Conservation (phyloP, 2,329 filamentous ascomycete genomes). For the Aureobasidium melanogenum region DNA sequence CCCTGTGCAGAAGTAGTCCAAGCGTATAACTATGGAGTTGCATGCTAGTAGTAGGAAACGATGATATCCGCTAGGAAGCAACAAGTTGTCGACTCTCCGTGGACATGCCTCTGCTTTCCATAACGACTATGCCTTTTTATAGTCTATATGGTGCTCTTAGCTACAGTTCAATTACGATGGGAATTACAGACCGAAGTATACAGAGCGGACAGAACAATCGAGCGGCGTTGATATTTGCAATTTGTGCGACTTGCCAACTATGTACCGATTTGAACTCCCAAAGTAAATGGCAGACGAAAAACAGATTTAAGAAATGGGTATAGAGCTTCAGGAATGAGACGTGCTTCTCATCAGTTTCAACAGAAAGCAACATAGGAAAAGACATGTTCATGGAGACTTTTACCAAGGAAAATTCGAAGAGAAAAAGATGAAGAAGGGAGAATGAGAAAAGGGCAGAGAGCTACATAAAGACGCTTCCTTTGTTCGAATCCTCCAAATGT, state of each 20-base stretch:
- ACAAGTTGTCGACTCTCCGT: too few species aligned
- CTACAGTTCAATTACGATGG: too few species aligned
- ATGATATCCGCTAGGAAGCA: too few species aligned
- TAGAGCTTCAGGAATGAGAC: neutral
- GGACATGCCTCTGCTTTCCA: too few species aligned
- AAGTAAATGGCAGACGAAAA: neutral
- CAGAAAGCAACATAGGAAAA: conserved; percentile 1
- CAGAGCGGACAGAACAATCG: too few species aligned
- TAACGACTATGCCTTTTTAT: too few species aligned
- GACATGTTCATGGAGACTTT: conserved; percentile 3
- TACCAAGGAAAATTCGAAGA: neutral
- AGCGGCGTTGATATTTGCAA: neutral
- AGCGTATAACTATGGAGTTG: too few species aligned
- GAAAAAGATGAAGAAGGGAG: neutral
- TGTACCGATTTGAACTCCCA: neutral
- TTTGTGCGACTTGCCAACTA: neutral
- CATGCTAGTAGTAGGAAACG: too few species aligned
- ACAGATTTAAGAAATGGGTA: conserved; percentile 1
- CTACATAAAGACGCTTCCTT: conserved; percentile 8
- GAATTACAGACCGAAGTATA: too few species aligned
- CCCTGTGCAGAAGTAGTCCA: too few species aligned
- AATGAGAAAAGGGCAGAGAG: neutral
- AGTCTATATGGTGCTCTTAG: too few species aligned
- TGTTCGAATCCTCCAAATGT: conserved; percentile 1
- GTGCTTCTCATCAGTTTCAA: conserved; percentile 1